A percentile compares a stretch with the other conserved stretches of the same genome.
Conservation (phyloP, 2,329 filamentous ascomycete species). For the Stagonosporopsis rhizophila region DNA sequence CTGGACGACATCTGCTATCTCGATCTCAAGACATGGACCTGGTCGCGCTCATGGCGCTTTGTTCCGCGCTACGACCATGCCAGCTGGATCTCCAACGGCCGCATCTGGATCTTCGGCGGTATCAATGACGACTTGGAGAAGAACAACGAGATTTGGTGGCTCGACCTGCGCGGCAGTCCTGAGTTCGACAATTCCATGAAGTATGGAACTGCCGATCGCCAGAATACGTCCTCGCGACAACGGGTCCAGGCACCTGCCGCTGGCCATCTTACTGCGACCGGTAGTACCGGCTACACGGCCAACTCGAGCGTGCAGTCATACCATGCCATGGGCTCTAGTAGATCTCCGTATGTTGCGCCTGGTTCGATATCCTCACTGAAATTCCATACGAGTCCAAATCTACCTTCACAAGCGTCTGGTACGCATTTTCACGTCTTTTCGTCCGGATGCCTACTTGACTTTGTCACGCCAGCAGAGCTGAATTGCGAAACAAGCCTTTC, state of each 20-base stretch:
- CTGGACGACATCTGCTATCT: slow-evolving; percentile 96
- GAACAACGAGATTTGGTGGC: slow-evolving; percentile 94
- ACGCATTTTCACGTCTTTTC: slow-evolving; percentile 96
- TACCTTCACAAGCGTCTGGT: slow-evolving; percentile 87
- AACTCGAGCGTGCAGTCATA: slow-evolving; percentile 69
- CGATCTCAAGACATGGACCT: slow-evolving; percentile 96
- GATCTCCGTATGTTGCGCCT: slow-evolving; percentile 66
- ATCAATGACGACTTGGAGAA: slow-evolving; percentile 97
- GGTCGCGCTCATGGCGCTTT: slow-evolving; percentile 96
- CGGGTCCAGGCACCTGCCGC: slow-evolving; percentile 39
- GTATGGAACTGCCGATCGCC: slow-evolving; percentile 60
- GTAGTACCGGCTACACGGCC: slow-evolving; percentile 70
- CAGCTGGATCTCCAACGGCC: slow-evolving; percentile 89
- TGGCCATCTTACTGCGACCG: slow-evolving; percentile 45
- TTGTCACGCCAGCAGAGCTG: slow-evolving; percentile 89
- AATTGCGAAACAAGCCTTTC: slow-evolving; percentile 92
- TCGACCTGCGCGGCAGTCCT: slow-evolving; percentile 89
- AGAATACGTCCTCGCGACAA: slow-evolving; percentile 41
- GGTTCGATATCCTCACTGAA: slow-evolving; percentile 89
- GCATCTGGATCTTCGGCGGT: slow-evolving; percentile 96
- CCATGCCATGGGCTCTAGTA: slow-evolving; percentile 51
- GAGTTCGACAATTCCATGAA: slow-evolving; percentile 77
- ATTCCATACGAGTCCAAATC: slow-evolving; percentile 84
- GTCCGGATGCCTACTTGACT: slow-evolving; percentile 89
- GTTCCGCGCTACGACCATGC: slow-evolving; percentile 94